These are phyloP conservation scores for Aspergillus calidoustus DNA, from an alignment of 2,329 filamentous ascomycete genomes.

Conservation along the genomic window DNA sequence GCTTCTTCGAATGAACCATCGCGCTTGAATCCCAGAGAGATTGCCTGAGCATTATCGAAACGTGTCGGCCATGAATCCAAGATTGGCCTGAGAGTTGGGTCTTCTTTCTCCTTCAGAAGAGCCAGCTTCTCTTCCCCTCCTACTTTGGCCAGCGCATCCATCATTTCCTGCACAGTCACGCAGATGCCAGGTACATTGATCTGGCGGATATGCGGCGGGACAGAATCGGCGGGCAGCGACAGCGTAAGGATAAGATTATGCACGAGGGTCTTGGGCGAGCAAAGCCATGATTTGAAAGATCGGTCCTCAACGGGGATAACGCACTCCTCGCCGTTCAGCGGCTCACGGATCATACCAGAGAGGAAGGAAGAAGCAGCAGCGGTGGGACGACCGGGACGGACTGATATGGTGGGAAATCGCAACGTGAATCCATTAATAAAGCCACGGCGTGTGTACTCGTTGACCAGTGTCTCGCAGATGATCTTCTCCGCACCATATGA, in stretches of 20 bases:
- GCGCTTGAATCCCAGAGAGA: conserved; percentile 56
- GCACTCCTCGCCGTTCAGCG: conserved; percentile 60
- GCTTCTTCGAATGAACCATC: conserved; percentile 60
- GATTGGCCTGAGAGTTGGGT: conserved; percentile 56
- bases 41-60: conserved; percentile 58
- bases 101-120: conserved; percentile 58
- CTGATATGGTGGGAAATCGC: conserved; percentile 65
- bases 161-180: conserved; percentile 60
- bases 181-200: conserved; percentile 62
- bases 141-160: conserved; percentile 60
- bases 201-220: conserved; percentile 53
- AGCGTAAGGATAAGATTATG: conserved; percentile 59
- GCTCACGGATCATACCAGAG: conserved; percentile 67
- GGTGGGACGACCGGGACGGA: conserved; percentile 64
- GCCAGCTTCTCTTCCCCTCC: conserved; percentile 57
- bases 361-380: conserved; percentile 67
- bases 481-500: conserved; percentile 69
- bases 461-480: conserved; percentile 65
- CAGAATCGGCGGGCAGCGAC: conserved; percentile 45
- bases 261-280: conserved; percentile 57
- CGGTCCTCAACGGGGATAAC: conserved; percentile 57
- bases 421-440: conserved; percentile 63
- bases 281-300: conserved; percentile 58
- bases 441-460: conserved; percentile 65
- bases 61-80: conserved; percentile 61